Percentiles rank a stretch among this genome's conserved stretches.
Conservation (phyloP, 1,284 basidiomycete genomes). For the Sanghuangporus weigelae region DNA sequence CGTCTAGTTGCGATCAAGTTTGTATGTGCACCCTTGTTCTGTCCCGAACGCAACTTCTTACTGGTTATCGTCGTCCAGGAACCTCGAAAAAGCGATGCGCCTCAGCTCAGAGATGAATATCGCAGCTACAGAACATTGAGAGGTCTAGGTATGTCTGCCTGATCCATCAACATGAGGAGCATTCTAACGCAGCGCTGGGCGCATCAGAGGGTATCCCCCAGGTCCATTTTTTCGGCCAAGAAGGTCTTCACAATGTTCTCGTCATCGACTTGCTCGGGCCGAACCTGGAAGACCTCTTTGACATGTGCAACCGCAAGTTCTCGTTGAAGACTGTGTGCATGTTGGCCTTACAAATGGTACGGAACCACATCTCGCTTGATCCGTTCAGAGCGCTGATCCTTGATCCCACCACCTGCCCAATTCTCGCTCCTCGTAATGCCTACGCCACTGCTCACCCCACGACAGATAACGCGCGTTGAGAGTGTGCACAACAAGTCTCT, state of each 20-base stretch:
- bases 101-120: constrained; percentile 96
- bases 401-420: not conserved
- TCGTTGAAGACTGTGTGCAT: constrained; percentile 97
- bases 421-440: not conserved
- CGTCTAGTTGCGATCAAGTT: constrained; percentile 95
- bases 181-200: not conserved
- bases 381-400: constrained; percentile 1
- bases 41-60: not conserved
- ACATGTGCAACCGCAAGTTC: constrained; percentile 98
- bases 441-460: not conserved
- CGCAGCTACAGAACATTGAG: constrained; percentile 94
- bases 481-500: constrained; percentile 97
- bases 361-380: constrained; percentile 7
- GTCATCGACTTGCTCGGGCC: constrained; percentile 97
- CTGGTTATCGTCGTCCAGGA: constrained; percentile 51
- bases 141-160: constrained; percentile 68
- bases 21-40: constrained; percentile 21
- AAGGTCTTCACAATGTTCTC: constrained; percentile 95
- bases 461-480: constrained; percentile 91
- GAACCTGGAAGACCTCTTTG: constrained; percentile 94
- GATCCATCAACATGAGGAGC: not conserved
- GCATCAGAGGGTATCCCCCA: constrained; percentile 85
- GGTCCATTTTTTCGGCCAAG: constrained; percentile 98
- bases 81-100: constrained; percentile 97
- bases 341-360: constrained; percentile 97